Conservation (phyloP, 768 basidiomycete genomes). For the Pisolithus tinctorius region DNA sequence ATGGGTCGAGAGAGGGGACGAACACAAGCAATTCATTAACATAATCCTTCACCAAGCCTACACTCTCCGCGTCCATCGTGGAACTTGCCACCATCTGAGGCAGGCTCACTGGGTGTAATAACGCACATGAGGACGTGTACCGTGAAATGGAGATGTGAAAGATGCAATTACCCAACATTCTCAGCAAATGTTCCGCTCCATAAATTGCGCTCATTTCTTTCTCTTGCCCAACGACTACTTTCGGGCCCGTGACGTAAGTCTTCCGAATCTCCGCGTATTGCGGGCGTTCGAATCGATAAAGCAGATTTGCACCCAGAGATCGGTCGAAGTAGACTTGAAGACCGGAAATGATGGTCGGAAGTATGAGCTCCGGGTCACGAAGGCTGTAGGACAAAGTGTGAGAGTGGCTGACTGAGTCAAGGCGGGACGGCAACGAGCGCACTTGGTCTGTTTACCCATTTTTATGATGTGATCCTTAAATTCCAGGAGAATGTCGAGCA, state of each 20-base stretch:
- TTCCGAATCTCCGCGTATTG: slow-evolving; percentile 82
- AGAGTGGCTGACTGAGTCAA: neutral
- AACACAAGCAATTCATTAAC: slow-evolving; percentile 83
- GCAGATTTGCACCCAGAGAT: slow-evolving; percentile 78
- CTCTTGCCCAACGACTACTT: slow-evolving; percentile 61
- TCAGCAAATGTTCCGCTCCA: slow-evolving; percentile 88
- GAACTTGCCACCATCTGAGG: slow-evolving; percentile 88
- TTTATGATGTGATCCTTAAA: slow-evolving; percentile 61
- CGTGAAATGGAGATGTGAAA: no score
- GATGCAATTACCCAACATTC: slow-evolving; percentile 73
- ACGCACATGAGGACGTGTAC: slow-evolving; percentile 6
- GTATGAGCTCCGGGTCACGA: slow-evolving; percentile 61
- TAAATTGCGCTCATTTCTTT: slow-evolving; percentile 88
- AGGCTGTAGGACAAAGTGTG: slow-evolving; percentile 34
- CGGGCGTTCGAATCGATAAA: slow-evolving; percentile 92
- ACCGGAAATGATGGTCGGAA: slow-evolving; percentile 80
- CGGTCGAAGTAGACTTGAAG: slow-evolving; percentile 91
- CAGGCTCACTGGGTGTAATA: slow-evolving; percentile 62
- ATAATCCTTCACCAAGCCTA: slow-evolving; percentile 78
- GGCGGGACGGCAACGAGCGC: slow-evolving; percentile 22
- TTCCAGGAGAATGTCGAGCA: slow-evolving; percentile 67
- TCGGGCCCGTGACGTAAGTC: slow-evolving; percentile 64
- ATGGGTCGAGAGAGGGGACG: slow-evolving; percentile 17
- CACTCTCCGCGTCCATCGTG: slow-evolving; percentile 85
- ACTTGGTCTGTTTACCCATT: slow-evolving; percentile 43